phyloP scores from a whole-genome alignment of 116 monocot genomes.

The Phalaenopsis hybrid region DNA sequence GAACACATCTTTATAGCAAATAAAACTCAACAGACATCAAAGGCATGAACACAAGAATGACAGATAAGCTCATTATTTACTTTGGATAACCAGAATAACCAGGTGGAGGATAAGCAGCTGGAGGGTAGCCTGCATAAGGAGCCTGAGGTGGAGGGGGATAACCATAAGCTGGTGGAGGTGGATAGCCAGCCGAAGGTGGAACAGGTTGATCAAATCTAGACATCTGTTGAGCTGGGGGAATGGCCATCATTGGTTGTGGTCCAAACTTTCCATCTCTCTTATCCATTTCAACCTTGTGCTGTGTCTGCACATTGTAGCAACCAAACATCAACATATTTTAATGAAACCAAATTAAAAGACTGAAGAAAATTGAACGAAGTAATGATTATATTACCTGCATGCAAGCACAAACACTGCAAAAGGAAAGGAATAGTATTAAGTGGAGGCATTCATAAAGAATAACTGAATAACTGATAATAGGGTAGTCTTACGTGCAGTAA shows the following conservation, averaged over 20 bases:
- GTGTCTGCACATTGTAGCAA: slow-evolving; percentile 32
- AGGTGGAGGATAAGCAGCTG: slow-evolving; percentile 25
- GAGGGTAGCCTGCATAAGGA: slow-evolving; percentile 19
- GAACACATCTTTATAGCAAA: neutral
- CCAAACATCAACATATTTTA: neutral
- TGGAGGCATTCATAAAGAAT: neutral
- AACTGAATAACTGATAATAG: neutral
- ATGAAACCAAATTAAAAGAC: neutral
- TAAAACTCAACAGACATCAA: neutral
- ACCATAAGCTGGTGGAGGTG: slow-evolving; percentile 30
- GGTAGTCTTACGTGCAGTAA: slow-evolving; percentile 49
- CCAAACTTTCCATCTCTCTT: slow-evolving; percentile 65
- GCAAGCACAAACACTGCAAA: slow-evolving; percentile 55
- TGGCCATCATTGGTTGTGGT: slow-evolving; percentile 42
- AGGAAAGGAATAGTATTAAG: neutral
- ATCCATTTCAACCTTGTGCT: slow-evolving; percentile 62
- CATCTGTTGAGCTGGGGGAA: slow-evolving; percentile 53
- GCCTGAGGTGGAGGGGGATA: slow-evolving; percentile 19
- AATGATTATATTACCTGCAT: slow-evolving; percentile 40
- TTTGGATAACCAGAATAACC: slow-evolving; percentile 21
- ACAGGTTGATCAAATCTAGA: slow-evolving; percentile 52
- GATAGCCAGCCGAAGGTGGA: slow-evolving; percentile 44
- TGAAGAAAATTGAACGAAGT: neutral
- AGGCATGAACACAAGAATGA: neutral
- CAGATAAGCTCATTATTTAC: slow-evolving; percentile 8